These are phyloP conservation scores for Thozetella sp. DNA, from an alignment of 495 filamentous ascomycete genomes.

Conservation along the genomic window DNA sequence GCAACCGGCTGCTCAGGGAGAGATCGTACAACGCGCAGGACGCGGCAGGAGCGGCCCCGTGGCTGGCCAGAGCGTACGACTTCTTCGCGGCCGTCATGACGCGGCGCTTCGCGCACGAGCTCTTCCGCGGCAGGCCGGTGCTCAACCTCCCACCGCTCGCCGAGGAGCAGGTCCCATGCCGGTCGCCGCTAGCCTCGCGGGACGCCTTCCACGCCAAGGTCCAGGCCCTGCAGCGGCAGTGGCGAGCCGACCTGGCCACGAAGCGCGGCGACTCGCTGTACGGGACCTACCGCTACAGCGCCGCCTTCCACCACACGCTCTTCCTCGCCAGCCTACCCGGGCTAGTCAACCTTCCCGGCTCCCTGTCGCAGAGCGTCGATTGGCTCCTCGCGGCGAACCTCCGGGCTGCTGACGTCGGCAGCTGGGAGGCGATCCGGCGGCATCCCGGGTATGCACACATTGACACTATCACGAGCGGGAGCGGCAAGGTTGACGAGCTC, in stretches of 20 bases:
- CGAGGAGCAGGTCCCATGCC: background rate
- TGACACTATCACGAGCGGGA: constrained; percentile 5
- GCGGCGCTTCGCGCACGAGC: too few species aligned
- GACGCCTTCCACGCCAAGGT: background rate
- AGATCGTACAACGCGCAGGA: too few species aligned
- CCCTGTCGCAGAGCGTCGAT: constrained; percentile 4
- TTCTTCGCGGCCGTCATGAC: too few species aligned
- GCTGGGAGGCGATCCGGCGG: constrained; percentile 1
- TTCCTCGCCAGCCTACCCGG: constrained; percentile 3
- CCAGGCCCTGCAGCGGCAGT: background rate
- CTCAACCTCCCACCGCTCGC: background rate
- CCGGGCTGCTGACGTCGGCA: background rate
- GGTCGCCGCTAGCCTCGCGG: background rate
- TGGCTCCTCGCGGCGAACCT: constrained; percentile 6
- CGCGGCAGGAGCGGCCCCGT: too few species aligned
- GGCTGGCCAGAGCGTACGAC: too few species aligned
- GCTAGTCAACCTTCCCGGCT: constrained; percentile 2
- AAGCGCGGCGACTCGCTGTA: background rate
- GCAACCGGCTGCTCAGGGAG: too few species aligned
- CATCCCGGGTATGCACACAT: background rate
- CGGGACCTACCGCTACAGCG: background rate
- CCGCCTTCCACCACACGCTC: constrained; percentile 3
- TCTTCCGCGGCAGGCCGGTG: too few species aligned
- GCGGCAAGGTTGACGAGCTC: constrained; percentile 4
- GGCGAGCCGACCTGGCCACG: background rate